Evolutionary conservation across 2,329 filamentous ascomycete species (phyloP), one percentile per base, ranked within the genome.

Genomic region (Apiospora phragmitis): DNA sequence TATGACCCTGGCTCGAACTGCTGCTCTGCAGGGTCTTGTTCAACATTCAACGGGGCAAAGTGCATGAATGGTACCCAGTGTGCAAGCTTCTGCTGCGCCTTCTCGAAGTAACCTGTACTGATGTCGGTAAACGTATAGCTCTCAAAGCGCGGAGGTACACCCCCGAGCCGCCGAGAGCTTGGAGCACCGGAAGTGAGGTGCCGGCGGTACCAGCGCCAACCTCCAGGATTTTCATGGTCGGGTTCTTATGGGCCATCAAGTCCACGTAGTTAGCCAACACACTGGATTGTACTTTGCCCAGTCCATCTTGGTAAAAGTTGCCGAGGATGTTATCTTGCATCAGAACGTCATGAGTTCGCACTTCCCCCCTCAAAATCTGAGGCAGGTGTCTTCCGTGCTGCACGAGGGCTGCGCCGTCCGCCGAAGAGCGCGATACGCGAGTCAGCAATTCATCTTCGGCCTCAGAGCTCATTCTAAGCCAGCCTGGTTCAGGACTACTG

Each of bases 121-220:
- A 59, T 32, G 16, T 59, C 51, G 26, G 51, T 59, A 18, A 32
- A 32, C 5, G 5, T 18, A 16, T 59, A 59, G 51, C 26, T 8
- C 4, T 7, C 1, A 5, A 32, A 32, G 1, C 49, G 26, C 51
- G 51, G 29, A 9, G 5, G 4, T 8, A 7, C 8, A 3, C 51
- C 14, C 32, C 51, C 21, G 8, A 8, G n/a, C 45, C n/a, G 7
- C 45, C 45, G 7, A 49, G 45, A 49, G n/a, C 1, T 24, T 26
- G 21, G 4, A 59, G 16, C 2, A 59, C 3, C 5, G 14, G 12
- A 0, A 18, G 6, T 8, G 26, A 3, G 4, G 26, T 32, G 26
- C 26, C 26, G 3, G 14, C 70, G 3, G 70, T 71, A 4, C 70
- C 70, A 9, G 70, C 70, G 9, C 70, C 70, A 9, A 71, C 59